phyloP scores from a whole-genome alignment of 2,329 filamentous ascomycete genomes.

The Pseudogymnoascus sp. region DNA sequence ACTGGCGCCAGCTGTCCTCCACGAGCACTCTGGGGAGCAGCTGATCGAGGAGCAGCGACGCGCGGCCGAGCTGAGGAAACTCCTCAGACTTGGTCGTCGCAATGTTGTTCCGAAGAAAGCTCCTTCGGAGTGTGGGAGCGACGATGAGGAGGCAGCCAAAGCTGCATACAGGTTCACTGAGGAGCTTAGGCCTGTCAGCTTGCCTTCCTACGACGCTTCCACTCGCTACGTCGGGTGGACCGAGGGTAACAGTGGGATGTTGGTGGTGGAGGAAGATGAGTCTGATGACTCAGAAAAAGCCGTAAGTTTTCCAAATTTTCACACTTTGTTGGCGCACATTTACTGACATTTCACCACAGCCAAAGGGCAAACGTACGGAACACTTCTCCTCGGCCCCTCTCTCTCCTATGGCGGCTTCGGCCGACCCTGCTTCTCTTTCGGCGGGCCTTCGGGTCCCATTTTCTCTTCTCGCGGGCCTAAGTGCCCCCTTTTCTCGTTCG shows the following conservation, averaged over 20 bases:
- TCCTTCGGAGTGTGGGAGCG: not conserved
- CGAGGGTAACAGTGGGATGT: not conserved
- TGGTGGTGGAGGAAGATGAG: not conserved
- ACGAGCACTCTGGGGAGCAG: not conserved
- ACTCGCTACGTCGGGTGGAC: conserved; percentile 3
- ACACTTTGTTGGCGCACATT: not conserved
- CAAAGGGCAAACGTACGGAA: not conserved
- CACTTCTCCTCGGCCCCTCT: not conserved
- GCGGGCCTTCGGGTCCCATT: too few relatives aligned
- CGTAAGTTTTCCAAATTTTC: not conserved
- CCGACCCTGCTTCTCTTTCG: not conserved
- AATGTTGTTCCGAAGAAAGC: not conserved
- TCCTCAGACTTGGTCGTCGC: not conserved
- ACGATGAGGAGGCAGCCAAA: conserved; percentile 6
- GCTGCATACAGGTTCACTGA: conserved; percentile 6
- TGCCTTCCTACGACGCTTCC: not conserved
- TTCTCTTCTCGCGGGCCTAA: too few relatives aligned
- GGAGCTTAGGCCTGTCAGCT: not conserved
- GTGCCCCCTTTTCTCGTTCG: not conserved
- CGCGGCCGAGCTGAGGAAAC: not conserved
- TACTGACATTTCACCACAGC: conserved; percentile 2
- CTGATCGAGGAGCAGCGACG: not conserved
- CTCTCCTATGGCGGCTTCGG: too few relatives aligned
- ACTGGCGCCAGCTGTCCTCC: not conserved
- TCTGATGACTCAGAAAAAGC: not conserved